Evolutionary conservation across 768 basidiomycete species (phyloP).

Genomic region (Kondoa malvinella): DNA sequence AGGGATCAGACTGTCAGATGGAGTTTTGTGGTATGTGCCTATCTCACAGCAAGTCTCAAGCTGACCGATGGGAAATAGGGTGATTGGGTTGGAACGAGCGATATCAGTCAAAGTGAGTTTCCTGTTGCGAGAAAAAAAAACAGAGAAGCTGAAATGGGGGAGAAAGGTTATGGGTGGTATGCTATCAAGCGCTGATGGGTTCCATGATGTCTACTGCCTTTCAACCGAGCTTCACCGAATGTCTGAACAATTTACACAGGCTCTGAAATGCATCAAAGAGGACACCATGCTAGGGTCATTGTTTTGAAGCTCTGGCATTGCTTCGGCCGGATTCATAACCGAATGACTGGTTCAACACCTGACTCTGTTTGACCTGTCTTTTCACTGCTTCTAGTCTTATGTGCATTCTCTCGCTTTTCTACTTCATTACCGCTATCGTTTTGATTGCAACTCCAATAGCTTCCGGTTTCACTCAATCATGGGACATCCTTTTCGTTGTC

Average conservation of each 20-base stretch:
- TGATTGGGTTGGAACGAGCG: neutral
- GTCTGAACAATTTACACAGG: neutral
- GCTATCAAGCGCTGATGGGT: neutral
- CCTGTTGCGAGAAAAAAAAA: neutral
- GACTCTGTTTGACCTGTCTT: too few species aligned
- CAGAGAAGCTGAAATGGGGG: neutral
- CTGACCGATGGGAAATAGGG: neutral
- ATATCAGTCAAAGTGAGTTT: neutral
- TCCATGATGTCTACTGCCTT: neutral
- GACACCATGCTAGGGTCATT: too few species aligned
- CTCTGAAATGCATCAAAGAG: too few species aligned
- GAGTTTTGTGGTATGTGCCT: neutral
- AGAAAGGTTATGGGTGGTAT: neutral
- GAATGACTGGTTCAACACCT: too few species aligned
- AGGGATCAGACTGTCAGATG: neutral
- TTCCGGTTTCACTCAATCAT: conserved; percentile 36
- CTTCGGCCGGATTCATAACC: too few species aligned
- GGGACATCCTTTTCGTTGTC: conserved; percentile 15
- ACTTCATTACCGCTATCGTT: conserved; percentile 35
- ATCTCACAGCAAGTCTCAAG: neutral
- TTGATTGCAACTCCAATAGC: conserved; percentile 34
- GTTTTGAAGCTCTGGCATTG: too few species aligned
- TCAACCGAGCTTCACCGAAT: neutral
- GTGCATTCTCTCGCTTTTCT: too few species aligned
- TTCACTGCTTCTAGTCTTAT: too few species aligned